These are phyloP conservation scores for Pseudocercospora ulei DNA, from an alignment of 2,329 filamentous ascomycete species.

Conservation along the genomic window DNA sequence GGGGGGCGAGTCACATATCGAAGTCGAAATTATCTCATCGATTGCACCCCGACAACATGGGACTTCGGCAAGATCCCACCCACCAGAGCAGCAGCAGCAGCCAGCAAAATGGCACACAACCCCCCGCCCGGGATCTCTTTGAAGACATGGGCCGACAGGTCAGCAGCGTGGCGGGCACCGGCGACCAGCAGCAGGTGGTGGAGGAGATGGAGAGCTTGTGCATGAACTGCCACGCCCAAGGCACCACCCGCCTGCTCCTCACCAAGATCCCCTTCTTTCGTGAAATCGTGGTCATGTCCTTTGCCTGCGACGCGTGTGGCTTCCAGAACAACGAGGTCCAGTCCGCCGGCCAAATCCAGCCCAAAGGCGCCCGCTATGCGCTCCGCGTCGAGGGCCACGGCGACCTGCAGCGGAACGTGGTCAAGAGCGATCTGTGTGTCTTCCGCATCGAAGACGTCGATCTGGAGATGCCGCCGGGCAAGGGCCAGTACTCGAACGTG, in stretches of 20 bases:
- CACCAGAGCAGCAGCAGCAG: slow-evolving; percentile 11
- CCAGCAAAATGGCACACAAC: slow-evolving; percentile 18
- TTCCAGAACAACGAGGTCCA: slow-evolving; percentile 91
- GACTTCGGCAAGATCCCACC: slow-evolving; percentile 17
- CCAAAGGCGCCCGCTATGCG: slow-evolving; percentile 74
- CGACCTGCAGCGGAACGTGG: slow-evolving; percentile 76
- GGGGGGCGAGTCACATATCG: too few species aligned
- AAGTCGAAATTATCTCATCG: too few species aligned
- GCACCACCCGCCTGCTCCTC: slow-evolving; percentile 73
- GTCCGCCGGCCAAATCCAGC: slow-evolving; percentile 81
- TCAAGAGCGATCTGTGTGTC: slow-evolving; percentile 80
- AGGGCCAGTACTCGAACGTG: slow-evolving; percentile 85
- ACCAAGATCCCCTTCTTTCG: slow-evolving; percentile 94
- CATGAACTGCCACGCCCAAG: slow-evolving; percentile 51
- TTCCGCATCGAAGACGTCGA: slow-evolving; percentile 87
- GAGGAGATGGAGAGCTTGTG: slow-evolving; percentile 48
- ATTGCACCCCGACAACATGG: slow-evolving; percentile 11
- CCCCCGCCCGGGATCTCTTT: slow-evolving; percentile 43
- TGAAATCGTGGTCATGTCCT: slow-evolving; percentile 96
- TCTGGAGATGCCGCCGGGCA: slow-evolving; percentile 81
- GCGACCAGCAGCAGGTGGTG: slow-evolving; percentile 42
- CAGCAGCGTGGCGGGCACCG: slow-evolving; percentile 35
- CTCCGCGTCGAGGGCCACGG: slow-evolving; percentile 61
- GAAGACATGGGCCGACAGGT: slow-evolving; percentile 46
- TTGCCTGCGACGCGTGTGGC: slow-evolving; percentile 79